These are phyloP conservation scores for Oenanthe sinensis DNA, from an alignment of 129 eudicot genomes.

Conservation along the genomic window DNA sequence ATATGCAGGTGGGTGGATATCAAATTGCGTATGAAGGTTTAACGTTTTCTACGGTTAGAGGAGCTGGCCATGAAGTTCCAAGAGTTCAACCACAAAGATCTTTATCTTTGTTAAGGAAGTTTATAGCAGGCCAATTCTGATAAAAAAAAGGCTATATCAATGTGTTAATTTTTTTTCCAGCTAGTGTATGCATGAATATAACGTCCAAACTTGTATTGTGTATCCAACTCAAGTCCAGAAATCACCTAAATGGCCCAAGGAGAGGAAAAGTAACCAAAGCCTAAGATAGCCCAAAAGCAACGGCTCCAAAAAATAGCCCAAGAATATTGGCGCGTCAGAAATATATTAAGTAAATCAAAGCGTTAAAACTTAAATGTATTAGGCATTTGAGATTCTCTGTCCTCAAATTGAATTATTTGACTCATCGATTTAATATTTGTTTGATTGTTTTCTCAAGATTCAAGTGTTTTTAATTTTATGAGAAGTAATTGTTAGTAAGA, in stretches of 20 bases:
- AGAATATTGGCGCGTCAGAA: too few relatives aligned
- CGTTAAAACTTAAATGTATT: too few relatives aligned
- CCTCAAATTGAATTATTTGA: too few relatives aligned
- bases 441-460: too few relatives aligned
- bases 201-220: background rate
- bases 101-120: slow-evolving; percentile 35
- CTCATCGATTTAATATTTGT: too few relatives aligned
- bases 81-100: slow-evolving; percentile 53
- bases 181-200: background rate
- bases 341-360: too few relatives aligned
- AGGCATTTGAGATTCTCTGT: too few relatives aligned
- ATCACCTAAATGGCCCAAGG: background rate
- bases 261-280: background rate
- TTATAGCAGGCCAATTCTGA: slow-evolving; percentile 23
- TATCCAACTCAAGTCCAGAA: background rate
- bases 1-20: slow-evolving; percentile 53
- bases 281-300: background rate
- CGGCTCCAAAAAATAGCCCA: background rate
- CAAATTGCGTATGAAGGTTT: slow-evolving; percentile 45
- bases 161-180: background rate
- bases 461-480: too few relatives aligned
- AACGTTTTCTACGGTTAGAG: slow-evolving; percentile 55
- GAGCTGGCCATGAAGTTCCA: slow-evolving; percentile 67
- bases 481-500: too few relatives aligned
- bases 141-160: background rate